These are phyloP conservation scores for Xylariaceae sp. DNA, from an alignment of 2,329 filamentous ascomycete species.

Conservation along the genomic window DNA sequence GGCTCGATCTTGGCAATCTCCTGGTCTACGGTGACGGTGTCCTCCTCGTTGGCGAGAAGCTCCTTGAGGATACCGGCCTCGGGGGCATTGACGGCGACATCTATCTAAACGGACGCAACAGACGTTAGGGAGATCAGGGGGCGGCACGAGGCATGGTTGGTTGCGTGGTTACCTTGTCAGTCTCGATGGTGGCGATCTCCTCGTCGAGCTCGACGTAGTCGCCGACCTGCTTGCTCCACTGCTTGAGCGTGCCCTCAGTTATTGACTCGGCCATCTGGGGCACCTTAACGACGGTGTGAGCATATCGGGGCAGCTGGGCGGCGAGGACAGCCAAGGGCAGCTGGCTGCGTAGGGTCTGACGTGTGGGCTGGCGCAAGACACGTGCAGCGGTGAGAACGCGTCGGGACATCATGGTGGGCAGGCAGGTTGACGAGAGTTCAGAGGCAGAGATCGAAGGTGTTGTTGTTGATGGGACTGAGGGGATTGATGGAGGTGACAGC, in stretches of 20 bases:
- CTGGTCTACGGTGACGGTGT: constrained; percentile 91
- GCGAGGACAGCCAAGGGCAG: constrained; percentile 47
- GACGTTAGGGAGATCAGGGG: constrained; percentile 8
- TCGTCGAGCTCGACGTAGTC: constrained; percentile 94
- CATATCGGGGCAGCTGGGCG: constrained; percentile 59
- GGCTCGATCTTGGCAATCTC: constrained; percentile 82
- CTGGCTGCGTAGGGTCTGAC: constrained; percentile 41
- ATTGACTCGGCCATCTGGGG: constrained; percentile 99
- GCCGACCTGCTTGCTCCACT: constrained; percentile 87
- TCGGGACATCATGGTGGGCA: constrained; percentile 30
- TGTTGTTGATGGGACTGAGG: not conserved
- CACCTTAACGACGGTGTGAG: constrained; percentile 86
- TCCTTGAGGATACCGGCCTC: constrained; percentile 89
- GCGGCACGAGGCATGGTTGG: not conserved
- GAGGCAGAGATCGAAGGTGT: not conserved
- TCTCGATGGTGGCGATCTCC: constrained; percentile 98
- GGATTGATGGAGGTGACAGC: not conserved
- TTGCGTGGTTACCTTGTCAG: constrained; percentile 71
- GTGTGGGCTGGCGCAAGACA: constrained; percentile 33
- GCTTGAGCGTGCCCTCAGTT: constrained; percentile 93
- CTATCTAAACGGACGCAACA: constrained; percentile 59
- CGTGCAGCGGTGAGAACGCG: constrained; percentile 38
- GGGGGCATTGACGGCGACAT: constrained; percentile 92
- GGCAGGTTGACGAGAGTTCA: not conserved
- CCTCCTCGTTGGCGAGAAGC: constrained; percentile 86